phyloP scores from a whole-genome alignment of 116 monocot species.

The Posidonia oceanica region DNA sequence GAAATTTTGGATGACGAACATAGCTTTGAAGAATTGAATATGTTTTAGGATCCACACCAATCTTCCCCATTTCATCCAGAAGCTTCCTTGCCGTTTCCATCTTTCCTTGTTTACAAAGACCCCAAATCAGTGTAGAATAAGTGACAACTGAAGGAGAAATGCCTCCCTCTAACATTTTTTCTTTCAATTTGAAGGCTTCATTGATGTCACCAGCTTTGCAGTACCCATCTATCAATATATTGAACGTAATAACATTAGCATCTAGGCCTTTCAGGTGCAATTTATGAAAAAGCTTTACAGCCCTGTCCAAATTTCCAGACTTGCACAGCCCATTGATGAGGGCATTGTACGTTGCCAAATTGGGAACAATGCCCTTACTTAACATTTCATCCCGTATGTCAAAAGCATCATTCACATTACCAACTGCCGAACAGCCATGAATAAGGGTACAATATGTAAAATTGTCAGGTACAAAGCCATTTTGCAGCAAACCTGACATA shows the following conservation, averaged over 20 bases:
- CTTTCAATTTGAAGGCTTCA: conserved; percentile 79
- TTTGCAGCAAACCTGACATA: conserved; percentile 26
- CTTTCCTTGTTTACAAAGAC: conserved; percentile 56
- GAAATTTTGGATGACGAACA: conserved; percentile 35
- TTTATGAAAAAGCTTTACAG: conserved; percentile 67
- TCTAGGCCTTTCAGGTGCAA: conserved; percentile 42
- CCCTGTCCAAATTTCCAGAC: conserved; percentile 69
- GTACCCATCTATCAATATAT: conserved; percentile 74
- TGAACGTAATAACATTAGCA: conserved; percentile 67
- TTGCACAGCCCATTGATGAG: conserved; percentile 94
- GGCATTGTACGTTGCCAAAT: conserved; percentile 76
- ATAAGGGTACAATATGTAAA: conserved; percentile 87
- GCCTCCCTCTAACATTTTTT: conserved; percentile 58
- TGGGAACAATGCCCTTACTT: conserved; percentile 40
- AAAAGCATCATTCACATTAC: conserved; percentile 60
- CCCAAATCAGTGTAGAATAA: conserved; percentile 80
- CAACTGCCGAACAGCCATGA: conserved; percentile 54
- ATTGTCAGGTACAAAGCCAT: conserved; percentile 55
- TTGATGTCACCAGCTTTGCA: conserved; percentile 48
- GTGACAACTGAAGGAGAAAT: conserved; percentile 60
- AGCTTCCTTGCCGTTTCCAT: conserved; percentile 41
- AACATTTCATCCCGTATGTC: conserved; percentile 73
- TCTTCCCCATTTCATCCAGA: conserved; percentile 65
- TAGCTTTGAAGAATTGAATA: conserved; percentile 52
- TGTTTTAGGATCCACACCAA: conserved; percentile 57